Base-by-base conservation (phyloP, 768 basidiomycete genomes). In the Kondoa malvinella region DNA sequence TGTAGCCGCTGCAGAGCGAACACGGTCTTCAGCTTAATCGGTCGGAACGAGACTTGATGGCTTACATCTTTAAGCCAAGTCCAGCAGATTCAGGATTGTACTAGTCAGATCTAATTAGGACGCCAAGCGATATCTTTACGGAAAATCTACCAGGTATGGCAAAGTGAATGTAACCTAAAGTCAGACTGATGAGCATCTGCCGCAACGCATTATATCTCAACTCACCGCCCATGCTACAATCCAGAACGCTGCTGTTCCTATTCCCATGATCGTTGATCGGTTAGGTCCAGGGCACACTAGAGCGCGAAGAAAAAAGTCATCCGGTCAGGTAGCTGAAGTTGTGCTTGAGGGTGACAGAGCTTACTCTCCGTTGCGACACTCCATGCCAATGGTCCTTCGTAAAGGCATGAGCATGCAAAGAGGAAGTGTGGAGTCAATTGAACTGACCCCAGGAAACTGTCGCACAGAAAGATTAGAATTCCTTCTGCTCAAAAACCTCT, bases 211-310 rank as follows among this genome's bases (percentile, higher is more conserved):
- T n/a, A 3, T 59, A 40, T 26, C 26, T 32, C 64, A 61, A 2
- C 34, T 67, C 17, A 64, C 60, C 29, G 61, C 76, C 75, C 75
- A 78, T 3, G 77, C 76, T 56, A 68, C 69, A 25, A 77, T 69
- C 77, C 77, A 78, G 75, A 78, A 78, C n/a, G 70, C 69, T 30
- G 76, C 75, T 14, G 77, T 78, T 33, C 76, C 76, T 32, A 77
- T 71, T 26, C 73, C 73, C 70, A 77, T 72, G 68, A 75, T 74
- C 70, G 75, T 77, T n/a, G 58, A 31, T 32, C 58, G 58, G 25
- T 60, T 60, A 31, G 25, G 58, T 14, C 30, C 58, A 60, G 58
- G 4, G 25, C n/a, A 60, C 58, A 31, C 50, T 25, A 14, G 25
- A 56, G 50, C 50, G 15, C 50, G 14, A 25, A 56, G 50, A 56